These are phyloP conservation scores for Candida mattraensis DNA, from an alignment of 805 yeast species.

Conservation along the genomic window DNA sequence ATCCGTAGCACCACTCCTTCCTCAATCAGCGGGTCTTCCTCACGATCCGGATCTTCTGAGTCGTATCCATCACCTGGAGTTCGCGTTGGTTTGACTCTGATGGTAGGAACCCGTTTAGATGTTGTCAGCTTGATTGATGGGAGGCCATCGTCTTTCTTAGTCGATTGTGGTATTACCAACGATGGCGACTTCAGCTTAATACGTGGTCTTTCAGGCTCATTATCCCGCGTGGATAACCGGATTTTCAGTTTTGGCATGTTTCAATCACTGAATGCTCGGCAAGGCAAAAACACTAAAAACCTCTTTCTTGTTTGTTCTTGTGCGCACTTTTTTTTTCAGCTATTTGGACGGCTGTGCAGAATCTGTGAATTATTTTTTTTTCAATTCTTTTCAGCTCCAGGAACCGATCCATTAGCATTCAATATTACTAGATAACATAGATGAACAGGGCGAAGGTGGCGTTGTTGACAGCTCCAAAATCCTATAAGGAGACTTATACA, in stretches of 20 bases:
- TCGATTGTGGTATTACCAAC: slow-evolving; percentile 7
- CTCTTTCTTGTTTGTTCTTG: too few relatives aligned
- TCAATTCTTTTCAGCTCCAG: too few relatives aligned
- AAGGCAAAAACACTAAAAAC: too few relatives aligned
- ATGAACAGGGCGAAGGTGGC: too few relatives aligned
- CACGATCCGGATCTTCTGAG: slow-evolving; percentile 93
- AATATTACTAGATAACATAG: too few relatives aligned
- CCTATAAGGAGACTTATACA: too few relatives aligned
- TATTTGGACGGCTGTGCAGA: too few relatives aligned
- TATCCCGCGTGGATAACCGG: slow-evolving; percentile 16
- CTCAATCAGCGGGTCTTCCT: slow-evolving; percentile 90
- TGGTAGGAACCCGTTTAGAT: slow-evolving; percentile 39
- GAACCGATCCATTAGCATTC: too few relatives aligned
- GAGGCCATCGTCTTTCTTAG: slow-evolving; percentile 5
- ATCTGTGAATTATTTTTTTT: too few relatives aligned
- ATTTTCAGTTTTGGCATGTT: slow-evolving; percentile 28
- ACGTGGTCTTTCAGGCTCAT: slow-evolving; percentile 27
- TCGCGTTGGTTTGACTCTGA: slow-evolving; percentile 58
- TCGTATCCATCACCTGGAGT: slow-evolving; percentile 95
- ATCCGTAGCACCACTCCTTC: slow-evolving; percentile 82
- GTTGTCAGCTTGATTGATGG: slow-evolving; percentile 41
- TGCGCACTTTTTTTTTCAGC: too few relatives aligned
- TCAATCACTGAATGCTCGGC: too few relatives aligned
- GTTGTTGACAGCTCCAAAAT: too few relatives aligned
- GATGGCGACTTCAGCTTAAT: slow-evolving; percentile 25